Base-by-base conservation (phyloP, 2,329 filamentous ascomycete species). In the Hymenoscyphus occultus region DNA sequence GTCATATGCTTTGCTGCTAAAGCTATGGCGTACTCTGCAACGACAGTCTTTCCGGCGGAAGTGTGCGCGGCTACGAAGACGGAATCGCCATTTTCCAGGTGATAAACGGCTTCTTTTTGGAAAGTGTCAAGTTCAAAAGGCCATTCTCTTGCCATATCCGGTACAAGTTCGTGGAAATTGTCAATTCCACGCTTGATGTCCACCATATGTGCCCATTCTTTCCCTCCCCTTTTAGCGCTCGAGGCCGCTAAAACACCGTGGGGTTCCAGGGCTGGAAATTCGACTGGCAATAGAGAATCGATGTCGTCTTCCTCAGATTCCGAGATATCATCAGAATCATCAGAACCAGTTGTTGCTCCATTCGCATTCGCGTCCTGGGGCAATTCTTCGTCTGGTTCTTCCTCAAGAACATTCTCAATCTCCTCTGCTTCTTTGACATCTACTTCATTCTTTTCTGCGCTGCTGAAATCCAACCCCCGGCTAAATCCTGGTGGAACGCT, bases 1-100 rank as follows among this genome's bases (percentile, higher is more conserved):
- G 95, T 99, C 94, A 98, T 98, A 76, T 99, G 95, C 75, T 94
- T 96, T n/a, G 92, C 90, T 39, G 95, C 95, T 65, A 99, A 82
- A 6, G 95, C 93, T 76, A 99, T 98, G 59, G 94, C 95, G 77
- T 99, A 99, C 76, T 99, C 95, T 35, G 95, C 95, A 14, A 99
- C 95, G 0, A 98, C 95, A 0, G 95, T 99, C 81, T 99, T 99
- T 64, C 95, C 95, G 28, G 95, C 95, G 40, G 95, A 99, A 0
- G 95, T 99, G 76, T 99, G 95, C 0, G 95, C 95, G 10, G 95
- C 95, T 60, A 99, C 95, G 73, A 99, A 99, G 32, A 99, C 95
- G 0, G 94, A 98, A 75, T 99, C 95, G 19, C 95, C 94, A 73
- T 90, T 93, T 76, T 99, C 95, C 2, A 99, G 86, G 78, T 98